Conservation (phyloP, 495 filamentous ascomycete genomes). For the Polyplosphaeria fusca region DNA sequence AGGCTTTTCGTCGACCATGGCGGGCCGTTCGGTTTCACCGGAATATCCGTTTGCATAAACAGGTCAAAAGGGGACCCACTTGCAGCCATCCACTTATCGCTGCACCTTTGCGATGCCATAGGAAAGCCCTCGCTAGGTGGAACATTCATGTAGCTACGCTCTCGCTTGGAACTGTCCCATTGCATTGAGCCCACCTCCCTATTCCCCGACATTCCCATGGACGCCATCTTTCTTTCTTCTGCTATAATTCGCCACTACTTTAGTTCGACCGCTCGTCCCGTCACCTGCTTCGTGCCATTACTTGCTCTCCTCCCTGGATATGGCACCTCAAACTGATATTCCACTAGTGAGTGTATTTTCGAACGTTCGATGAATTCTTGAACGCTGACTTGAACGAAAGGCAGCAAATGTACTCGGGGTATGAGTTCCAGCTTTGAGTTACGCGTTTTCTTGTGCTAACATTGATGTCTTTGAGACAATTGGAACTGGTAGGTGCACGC, state of each 20-base stretch:
- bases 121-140: not conserved
- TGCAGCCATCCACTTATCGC: not conserved
- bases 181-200: slow-evolving; percentile 1
- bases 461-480: slow-evolving; percentile 40
- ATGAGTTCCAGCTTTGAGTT: slow-evolving; percentile 23
- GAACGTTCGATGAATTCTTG: no score
- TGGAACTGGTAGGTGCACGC: slow-evolving; percentile 41
- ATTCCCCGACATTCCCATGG: not conserved
- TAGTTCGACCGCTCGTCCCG: no score
- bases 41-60: not conserved
- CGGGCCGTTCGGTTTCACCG: not conserved
- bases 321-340: slow-evolving; percentile 15
- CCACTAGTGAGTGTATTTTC: slow-evolving; percentile 7
- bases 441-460: not conserved
- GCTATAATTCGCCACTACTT: not conserved
- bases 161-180: not conserved
- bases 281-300: no score
- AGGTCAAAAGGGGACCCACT: slow-evolving; percentile 1
- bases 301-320: not conserved
- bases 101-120: not conserved
- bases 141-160: not conserved
- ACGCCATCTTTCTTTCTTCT: not conserved
- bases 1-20: slow-evolving; percentile 1
- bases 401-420: slow-evolving; percentile 53
- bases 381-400: slow-evolving; percentile 26